Evolutionary conservation across 768 basidiomycete genomes (phyloP), one percentile per base, ranked within the genome.

Genomic region (Candolleomyces aberdarensis): DNA sequence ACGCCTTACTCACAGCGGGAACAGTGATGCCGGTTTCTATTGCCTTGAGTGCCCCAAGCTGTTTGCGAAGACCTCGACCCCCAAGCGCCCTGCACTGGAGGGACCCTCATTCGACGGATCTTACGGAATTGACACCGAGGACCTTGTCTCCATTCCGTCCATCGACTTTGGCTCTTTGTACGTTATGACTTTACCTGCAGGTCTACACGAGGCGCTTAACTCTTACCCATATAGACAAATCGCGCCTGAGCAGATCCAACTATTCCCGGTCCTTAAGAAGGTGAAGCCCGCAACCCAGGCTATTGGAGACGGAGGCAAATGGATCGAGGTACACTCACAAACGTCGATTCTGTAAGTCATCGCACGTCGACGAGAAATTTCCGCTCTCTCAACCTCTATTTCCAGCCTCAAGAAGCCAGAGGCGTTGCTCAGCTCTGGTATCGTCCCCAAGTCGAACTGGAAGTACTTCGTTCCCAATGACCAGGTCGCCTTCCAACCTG

Each of bases 201-300:
- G 57, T 68, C 36, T 67, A 71, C 40, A 59, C 59, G 1, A 36
- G 36, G 49, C 17, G 15, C 51, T 29, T 29, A 36, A 22, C 3
- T 26, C 9, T 29, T 26, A 31, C 36, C 36, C 36, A 7, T 36
- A 5, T 43, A 69, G 68, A 70, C 76, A 77, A 66, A 53, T 75
- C 49, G 74, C 76, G 66, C 76, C 76, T 11, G 76, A 77, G 57
- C 74, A 77, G 66, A 65, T 67, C 49, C 61, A 61, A 49, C 77
- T 77, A 41, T 65, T 66, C 63, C 67, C 66, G n/a, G 52, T 50
- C 40, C 36, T 36, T 11, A 26, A 36, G n/a, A 39, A 56, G 17
- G 50, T 54, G 20, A 19, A 55, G 10, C 59, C 59, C 36, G 64
- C 64, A 20, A 55, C 59, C 48, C 62, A 68, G 39, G 67, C 71